Evolutionary conservation across 805 yeast genomes (phyloP).

Genomic region (Lipomyces yamanashiensis): DNA sequence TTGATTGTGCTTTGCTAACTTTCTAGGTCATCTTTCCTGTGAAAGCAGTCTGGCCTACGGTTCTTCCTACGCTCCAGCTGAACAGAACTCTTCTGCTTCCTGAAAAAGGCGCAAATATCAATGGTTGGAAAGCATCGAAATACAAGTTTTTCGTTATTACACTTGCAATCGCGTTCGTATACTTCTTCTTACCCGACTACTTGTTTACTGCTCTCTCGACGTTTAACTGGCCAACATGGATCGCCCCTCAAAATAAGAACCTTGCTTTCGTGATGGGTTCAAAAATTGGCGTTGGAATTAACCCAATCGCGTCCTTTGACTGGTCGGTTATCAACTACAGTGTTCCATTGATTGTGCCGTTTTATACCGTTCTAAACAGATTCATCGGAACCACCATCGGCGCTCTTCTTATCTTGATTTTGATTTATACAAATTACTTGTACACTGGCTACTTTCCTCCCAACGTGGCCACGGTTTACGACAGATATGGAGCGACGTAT

Average conservation of each 20-base stretch:
- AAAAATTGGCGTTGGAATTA: conserved; percentile 64
- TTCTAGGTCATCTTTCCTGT: conserved; percentile 55
- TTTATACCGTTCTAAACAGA: conserved; percentile 50
- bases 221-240: conserved; percentile 69
- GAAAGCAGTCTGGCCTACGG: conserved; percentile 67
- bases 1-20: neutral
- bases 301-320: conserved; percentile 68
- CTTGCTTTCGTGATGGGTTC: conserved; percentile 71
- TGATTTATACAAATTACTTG: conserved; percentile 58
- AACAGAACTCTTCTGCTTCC: conserved; percentile 25
- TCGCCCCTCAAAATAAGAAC: conserved; percentile 57
- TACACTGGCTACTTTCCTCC: conserved; percentile 50
- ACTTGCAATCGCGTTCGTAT: conserved; percentile 51
- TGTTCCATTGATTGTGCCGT: conserved; percentile 47
- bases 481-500: conserved; percentile 45
- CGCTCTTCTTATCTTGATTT: conserved; percentile 57
- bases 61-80: conserved; percentile 57
- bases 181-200: conserved; percentile 66
- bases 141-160: conserved; percentile 54
- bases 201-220: conserved; percentile 62
- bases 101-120: conserved; percentile 45
- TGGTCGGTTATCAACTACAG: conserved; percentile 57
- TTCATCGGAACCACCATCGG: conserved; percentile 51
- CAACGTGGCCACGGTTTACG: conserved; percentile 52
- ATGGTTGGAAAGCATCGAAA: conserved; percentile 65